A percentile compares a stretch with the other conserved stretches of the same genome.
phyloP scores from a whole-genome alignment of 2,329 filamentous ascomycete genomes.

The Diplodia sapinea region DNA sequence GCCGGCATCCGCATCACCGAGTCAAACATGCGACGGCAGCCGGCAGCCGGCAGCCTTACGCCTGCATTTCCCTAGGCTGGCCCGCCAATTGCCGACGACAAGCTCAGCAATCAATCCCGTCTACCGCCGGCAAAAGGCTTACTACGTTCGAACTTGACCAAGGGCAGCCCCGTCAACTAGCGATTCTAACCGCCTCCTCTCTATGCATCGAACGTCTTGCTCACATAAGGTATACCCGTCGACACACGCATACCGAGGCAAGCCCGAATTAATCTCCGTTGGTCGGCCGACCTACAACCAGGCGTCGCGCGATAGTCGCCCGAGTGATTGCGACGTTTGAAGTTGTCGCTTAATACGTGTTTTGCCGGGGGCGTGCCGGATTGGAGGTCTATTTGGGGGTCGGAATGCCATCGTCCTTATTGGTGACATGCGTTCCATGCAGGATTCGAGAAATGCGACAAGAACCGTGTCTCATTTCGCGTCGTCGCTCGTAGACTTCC shows the following conservation, averaged over 20 bases:
- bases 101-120: background rate
- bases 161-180: background rate
- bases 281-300: background rate
- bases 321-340: slow-evolving; percentile 12
- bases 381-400: too few relatives aligned
- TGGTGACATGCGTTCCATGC: background rate
- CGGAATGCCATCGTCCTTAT: background rate
- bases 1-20: background rate
- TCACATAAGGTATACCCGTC: background rate
- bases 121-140: background rate
- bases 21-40: background rate
- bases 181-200: background rate
- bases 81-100: background rate
- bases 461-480: background rate
- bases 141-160: background rate
- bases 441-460: too few relatives aligned
- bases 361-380: background rate
- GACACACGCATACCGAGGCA: background rate
- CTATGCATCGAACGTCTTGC: background rate
- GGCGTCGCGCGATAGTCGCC: slow-evolving; percentile 1
- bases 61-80: background rate
- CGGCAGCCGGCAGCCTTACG: background rate
- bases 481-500: background rate
- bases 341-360: background rate
- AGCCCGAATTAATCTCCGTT: background rate